Percentiles rank a stretch among this genome's conserved stretches.
phyloP scores from a whole-genome alignment of 2,329 filamentous ascomycete species.

The Calonectria crousiana region DNA sequence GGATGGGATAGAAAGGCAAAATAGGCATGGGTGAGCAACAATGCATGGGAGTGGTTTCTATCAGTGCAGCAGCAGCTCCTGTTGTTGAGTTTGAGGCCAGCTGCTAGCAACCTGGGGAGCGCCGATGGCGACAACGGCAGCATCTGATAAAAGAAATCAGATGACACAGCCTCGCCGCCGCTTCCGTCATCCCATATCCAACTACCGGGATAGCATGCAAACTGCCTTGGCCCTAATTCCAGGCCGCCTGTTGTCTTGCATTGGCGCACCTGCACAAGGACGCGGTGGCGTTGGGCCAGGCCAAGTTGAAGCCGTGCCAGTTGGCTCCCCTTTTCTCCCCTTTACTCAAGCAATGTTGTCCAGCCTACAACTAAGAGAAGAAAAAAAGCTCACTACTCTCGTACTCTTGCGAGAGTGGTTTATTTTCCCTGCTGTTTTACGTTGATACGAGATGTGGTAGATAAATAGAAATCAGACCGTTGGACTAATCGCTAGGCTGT shows the following conservation, averaged over 20 bases:
- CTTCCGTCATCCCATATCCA: not conserved
- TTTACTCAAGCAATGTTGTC: too few relatives aligned
- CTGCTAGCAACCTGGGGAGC: not conserved
- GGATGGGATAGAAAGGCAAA: not conserved
- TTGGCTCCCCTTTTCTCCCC: not conserved
- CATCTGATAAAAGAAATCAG: not conserved
- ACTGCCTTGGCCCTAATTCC: not conserved
- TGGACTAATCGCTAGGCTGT: not conserved
- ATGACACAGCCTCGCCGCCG: not conserved
- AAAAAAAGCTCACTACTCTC: not conserved
- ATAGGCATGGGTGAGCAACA: not conserved
- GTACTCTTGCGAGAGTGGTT: too few relatives aligned
- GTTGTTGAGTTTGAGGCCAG: too few relatives aligned
- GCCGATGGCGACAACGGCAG: not conserved
- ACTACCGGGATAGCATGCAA: not conserved
- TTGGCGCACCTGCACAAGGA: not conserved
- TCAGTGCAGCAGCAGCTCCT: too few relatives aligned
- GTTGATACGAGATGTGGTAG: not conserved
- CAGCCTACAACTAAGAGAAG: not conserved
- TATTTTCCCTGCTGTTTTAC: too few relatives aligned
- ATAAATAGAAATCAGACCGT: not conserved
- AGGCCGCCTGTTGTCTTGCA: conserved; percentile 1
- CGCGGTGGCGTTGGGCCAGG: not conserved
- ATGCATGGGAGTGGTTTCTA: not conserved
- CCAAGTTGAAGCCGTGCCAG: not conserved